These are phyloP conservation scores for Ilex paraguariensis DNA, from an alignment of 305 asterid species.

Conservation along the genomic window DNA sequence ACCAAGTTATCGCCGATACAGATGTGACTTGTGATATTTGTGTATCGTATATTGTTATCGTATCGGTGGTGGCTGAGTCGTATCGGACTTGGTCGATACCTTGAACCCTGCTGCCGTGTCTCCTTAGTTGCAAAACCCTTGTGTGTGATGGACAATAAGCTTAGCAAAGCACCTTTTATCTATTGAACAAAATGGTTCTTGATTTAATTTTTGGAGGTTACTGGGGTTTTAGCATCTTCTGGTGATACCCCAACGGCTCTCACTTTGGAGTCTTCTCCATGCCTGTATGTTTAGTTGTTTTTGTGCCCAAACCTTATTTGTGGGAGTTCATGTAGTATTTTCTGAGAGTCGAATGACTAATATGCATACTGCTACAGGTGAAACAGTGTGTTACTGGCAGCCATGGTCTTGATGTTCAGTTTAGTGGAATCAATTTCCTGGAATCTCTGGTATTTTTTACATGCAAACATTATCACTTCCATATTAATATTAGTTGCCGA, in stretches of 20 bases:
- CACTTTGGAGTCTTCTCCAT: too few relatives aligned
- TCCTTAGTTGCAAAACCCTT: not conserved
- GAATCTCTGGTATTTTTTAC: conserved; percentile 60
- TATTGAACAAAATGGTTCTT: not conserved
- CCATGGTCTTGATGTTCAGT: conserved; percentile 74
- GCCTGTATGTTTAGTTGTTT: too few relatives aligned
- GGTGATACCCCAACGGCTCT: too few relatives aligned
- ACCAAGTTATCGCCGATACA: too few relatives aligned
- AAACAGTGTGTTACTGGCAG: conserved; percentile 65
- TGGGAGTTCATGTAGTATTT: conserved; percentile 2
- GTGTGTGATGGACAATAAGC: not conserved
- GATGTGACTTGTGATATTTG: too few relatives aligned
- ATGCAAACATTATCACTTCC: not conserved
- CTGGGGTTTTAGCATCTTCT: too few relatives aligned
- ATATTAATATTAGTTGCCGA: not conserved
- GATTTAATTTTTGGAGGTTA: too few relatives aligned
- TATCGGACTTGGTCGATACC: too few relatives aligned
- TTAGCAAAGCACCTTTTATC: not conserved
- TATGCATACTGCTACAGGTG: conserved; percentile 49
- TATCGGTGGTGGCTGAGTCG: too few relatives aligned
- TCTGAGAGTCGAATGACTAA: conserved; percentile 5
- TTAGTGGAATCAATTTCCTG: conserved; percentile 65
- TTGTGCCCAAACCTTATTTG: not conserved
- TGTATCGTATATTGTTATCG: too few relatives aligned
- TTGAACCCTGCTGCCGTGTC: too few relatives aligned